These are phyloP conservation scores for Ceriops decandra DNA, from an alignment of 345 rosid genomes.

Conservation along the genomic window DNA sequence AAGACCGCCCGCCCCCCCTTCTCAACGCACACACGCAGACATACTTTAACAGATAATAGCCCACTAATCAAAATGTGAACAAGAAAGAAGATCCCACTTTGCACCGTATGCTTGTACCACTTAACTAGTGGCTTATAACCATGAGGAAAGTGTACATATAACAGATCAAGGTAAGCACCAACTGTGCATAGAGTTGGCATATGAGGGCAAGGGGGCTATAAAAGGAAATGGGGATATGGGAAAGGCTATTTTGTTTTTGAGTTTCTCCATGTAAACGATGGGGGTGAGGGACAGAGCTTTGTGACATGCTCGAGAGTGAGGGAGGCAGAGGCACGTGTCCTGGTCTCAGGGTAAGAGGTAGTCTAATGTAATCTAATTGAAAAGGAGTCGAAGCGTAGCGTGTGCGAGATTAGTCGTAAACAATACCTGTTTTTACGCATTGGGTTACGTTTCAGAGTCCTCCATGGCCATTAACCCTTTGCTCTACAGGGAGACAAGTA, in stretches of 20 bases:
- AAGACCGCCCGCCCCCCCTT: too few species aligned
- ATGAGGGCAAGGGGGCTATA: background rate
- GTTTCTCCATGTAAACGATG: background rate
- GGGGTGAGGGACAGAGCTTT: background rate
- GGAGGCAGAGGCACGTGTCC: constrained; percentile 45
- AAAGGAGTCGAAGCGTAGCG: too few species aligned
- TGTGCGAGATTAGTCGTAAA: too few species aligned
- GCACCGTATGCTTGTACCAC: background rate
- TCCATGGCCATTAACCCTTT: too few species aligned
- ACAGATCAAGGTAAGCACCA: background rate
- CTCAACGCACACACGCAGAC: too few species aligned
- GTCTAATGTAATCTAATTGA: too few species aligned
- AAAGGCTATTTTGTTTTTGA: background rate
- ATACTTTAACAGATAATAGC: too few species aligned
- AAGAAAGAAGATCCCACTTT: background rate
- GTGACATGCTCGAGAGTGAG: constrained; percentile 36
- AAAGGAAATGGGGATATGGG: background rate
- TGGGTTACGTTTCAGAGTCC: too few species aligned
- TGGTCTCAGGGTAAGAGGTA: too few species aligned
- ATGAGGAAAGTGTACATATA: too few species aligned
- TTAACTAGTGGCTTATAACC: background rate
- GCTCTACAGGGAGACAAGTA: too few species aligned
- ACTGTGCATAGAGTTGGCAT: background rate
- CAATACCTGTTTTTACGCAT: too few species aligned
- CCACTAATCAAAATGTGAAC: background rate